Conservation (phyloP, 805 yeast species). For the Candida verbasci region DNA sequence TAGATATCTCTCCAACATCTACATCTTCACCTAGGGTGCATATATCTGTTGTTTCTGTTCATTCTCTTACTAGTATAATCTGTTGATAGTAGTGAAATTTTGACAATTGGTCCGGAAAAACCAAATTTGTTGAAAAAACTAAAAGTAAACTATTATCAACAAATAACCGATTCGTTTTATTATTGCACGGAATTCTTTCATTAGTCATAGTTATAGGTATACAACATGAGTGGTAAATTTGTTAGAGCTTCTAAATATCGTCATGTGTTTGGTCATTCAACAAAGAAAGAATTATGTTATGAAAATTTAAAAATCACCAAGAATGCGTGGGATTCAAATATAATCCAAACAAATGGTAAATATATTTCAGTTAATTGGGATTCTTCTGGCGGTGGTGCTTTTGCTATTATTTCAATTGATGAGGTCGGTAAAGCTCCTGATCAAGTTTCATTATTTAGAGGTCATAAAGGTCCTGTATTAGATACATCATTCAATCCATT, state of each 20-base stretch:
- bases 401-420: constrained; percentile 82
- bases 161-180: too few relatives aligned
- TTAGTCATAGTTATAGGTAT: too few relatives aligned
- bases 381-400: constrained; percentile 96
- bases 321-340: constrained; percentile 95
- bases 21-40: too few relatives aligned
- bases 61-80: too few relatives aligned
- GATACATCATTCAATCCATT: constrained; percentile 97
- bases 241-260: constrained; percentile 97
- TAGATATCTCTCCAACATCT: too few relatives aligned
- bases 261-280: constrained; percentile 90
- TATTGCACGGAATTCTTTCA: too few relatives aligned
- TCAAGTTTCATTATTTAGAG: constrained; percentile 86
- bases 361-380: constrained; percentile 88
- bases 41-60: too few relatives aligned
- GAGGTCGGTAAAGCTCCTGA: constrained; percentile 95
- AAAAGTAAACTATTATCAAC: neutral
- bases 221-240: constrained; percentile 60
- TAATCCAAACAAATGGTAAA: constrained; percentile 82
- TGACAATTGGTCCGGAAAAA: too few relatives aligned
- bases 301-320: constrained; percentile 76
- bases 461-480: constrained; percentile 91
- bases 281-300: constrained; percentile 63
- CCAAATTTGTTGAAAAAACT: too few relatives aligned
- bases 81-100: too few relatives aligned